These are phyloP conservation scores for Aphanomyces stellatus DNA, from an alignment of 352 stramenopile species.

Conservation along the genomic window DNA sequence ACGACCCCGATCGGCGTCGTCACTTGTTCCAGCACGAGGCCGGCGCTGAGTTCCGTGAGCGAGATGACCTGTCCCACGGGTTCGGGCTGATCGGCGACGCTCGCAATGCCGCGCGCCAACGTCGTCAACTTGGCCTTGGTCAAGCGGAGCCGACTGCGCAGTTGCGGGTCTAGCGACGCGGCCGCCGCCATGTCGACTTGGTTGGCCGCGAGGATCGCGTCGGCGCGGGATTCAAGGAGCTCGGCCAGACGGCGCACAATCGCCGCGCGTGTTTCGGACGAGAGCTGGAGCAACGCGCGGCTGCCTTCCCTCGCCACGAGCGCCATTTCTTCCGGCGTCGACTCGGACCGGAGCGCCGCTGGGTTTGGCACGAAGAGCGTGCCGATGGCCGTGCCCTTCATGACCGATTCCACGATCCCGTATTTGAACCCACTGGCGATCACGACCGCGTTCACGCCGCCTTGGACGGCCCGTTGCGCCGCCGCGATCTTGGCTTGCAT, in stretches of 20 bases:
- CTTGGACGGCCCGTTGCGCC: constrained; percentile 79
- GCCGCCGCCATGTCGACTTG: constrained; percentile 79
- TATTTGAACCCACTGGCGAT: constrained; percentile 93
- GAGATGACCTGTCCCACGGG: constrained; percentile 67
- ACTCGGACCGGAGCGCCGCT: constrained; percentile 28
- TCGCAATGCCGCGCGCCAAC: constrained; percentile 91
- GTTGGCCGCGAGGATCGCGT: constrained; percentile 90
- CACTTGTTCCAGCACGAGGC: constrained; percentile 90
- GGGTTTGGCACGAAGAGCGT: constrained; percentile 82
- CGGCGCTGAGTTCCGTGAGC: constrained; percentile 84
- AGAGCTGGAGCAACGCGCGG: constrained; percentile 83
- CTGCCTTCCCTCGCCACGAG: constrained; percentile 69
- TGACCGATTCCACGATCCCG: constrained; percentile 83
- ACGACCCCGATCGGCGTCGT: constrained; percentile 96
- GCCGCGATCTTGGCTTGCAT: constrained; percentile 94
- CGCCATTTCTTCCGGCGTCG: constrained; percentile 71
- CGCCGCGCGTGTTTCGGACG: constrained; percentile 68
- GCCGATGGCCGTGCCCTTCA: constrained; percentile 71
- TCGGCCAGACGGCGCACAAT: constrained; percentile 87
- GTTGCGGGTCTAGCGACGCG: constrained; percentile 48
- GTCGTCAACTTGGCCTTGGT: constrained; percentile 92
- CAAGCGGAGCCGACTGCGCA: constrained; percentile 75
- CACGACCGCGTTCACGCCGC: constrained; percentile 87
- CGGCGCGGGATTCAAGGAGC: constrained; percentile 70
- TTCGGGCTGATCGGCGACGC: constrained; percentile 80